Percentiles rank a stretch among this genome's conserved stretches.
Conservation (phyloP, 768 basidiomycete genomes). For the Pulveroboletus ravenelii region DNA sequence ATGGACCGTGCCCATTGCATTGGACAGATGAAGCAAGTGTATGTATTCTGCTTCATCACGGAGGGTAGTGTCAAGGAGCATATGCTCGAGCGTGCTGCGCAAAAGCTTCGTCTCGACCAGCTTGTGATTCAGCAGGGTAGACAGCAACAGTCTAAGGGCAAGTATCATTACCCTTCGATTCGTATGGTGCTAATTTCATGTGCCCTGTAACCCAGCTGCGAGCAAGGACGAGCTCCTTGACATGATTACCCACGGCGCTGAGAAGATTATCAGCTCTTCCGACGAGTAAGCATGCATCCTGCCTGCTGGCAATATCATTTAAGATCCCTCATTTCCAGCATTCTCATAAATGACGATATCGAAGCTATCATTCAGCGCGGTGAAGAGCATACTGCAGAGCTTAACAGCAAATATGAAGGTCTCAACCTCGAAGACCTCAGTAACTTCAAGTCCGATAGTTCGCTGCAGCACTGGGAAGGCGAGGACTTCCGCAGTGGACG, state of each 20-base stretch:
- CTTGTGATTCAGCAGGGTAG: slow-evolving; percentile 96
- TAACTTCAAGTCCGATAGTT: slow-evolving; percentile 94
- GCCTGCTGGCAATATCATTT: not conserved
- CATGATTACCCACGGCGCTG: slow-evolving; percentile 98
- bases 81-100: slow-evolving; percentile 87
- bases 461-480: slow-evolving; percentile 92
- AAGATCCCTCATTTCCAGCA: slow-evolving; percentile 40
- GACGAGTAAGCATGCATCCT: slow-evolving; percentile 52
- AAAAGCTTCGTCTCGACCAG: slow-evolving; percentile 92
- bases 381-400: slow-evolving; percentile 82
- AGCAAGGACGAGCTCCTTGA: slow-evolving; percentile 95
- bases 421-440: slow-evolving; percentile 91
- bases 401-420: slow-evolving; percentile 89
- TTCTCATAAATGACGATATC: slow-evolving; percentile 83
- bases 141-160: slow-evolving; percentile 74
- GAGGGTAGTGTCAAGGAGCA: slow-evolving; percentile 88
- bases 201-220: slow-evolving; percentile 49
- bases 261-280: slow-evolving; percentile 84
- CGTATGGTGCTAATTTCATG: not conserved
- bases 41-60: slow-evolving; percentile 84
- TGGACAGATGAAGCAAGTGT: slow-evolving; percentile 86
- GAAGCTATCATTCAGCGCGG: slow-evolving; percentile 90
- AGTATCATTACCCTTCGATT: slow-evolving; percentile 13
- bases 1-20: slow-evolving; percentile 99
- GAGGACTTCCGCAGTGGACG: slow-evolving; percentile 87